phyloP scores from a whole-genome alignment of 1,139 yeast genomes.

The Kurtzmaniella quercitrusa region DNA sequence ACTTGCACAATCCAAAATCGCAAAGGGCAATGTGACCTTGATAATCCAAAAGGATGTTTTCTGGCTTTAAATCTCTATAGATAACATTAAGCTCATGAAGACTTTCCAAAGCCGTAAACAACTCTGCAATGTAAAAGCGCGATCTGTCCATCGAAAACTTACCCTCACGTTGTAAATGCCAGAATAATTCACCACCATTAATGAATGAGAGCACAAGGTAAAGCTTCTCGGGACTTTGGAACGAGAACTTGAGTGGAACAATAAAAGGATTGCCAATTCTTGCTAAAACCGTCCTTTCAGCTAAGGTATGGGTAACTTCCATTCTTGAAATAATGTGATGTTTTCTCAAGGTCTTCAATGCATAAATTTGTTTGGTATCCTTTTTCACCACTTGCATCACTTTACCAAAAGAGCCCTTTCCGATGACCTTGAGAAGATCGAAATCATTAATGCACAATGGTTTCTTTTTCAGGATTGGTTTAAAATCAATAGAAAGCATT shows the following conservation, averaged over 20 bases:
- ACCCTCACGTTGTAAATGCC: conserved; percentile 90
- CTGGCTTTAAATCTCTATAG: conserved; percentile 94
- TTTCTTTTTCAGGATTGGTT: conserved; percentile 61
- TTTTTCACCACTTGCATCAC: conserved; percentile 97
- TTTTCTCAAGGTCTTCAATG: conserved; percentile 87
- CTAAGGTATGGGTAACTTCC: conserved; percentile 94
- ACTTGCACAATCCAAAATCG: conserved; percentile 93
- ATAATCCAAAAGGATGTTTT: conserved; percentile 86
- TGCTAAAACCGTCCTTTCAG: conserved; percentile 92
- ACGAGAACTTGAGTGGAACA: conserved; percentile 93
- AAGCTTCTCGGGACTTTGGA: conserved; percentile 92
- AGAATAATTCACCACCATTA: conserved; percentile 96
- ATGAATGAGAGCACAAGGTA: conserved; percentile 88
- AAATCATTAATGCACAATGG: conserved; percentile 86
- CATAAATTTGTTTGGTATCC: conserved; percentile 92
- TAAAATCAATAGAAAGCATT: conserved; percentile 72
- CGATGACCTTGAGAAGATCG: conserved; percentile 88
- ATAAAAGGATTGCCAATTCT: conserved; percentile 94
- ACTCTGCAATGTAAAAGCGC: conserved; percentile 90
- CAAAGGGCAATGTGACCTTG: conserved; percentile 97
- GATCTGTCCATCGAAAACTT: conserved; percentile 85
- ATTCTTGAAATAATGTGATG: conserved; percentile 90
- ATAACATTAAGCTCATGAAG: conserved; percentile 87
- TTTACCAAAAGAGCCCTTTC: conserved; percentile 97
- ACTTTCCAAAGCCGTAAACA: conserved; percentile 87